Base-by-base conservation (phyloP, 2,329 filamentous ascomycete genomes). In the Zymoseptoria ardabiliae region DNA sequence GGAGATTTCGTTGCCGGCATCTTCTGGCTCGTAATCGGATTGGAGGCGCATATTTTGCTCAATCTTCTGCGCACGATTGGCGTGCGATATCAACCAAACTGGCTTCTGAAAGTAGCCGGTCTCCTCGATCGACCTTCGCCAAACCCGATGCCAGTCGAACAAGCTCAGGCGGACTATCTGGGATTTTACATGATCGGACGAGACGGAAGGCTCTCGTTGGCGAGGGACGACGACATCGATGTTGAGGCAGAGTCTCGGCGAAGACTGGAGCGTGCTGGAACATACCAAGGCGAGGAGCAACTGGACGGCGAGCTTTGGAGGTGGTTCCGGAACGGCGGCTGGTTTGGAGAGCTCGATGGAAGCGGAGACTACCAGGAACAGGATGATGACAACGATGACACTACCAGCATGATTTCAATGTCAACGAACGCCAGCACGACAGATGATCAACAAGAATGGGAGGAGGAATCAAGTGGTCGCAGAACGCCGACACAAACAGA, bases 301-400 rank as follows among this genome's bases (percentile, higher is more conserved):
- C 78, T 97, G 2, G 88, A 93, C 64, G 80, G 82, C 2, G 86
- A 85, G 60, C 77, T 97, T 1, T 97, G 97, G 72, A 79, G 80
- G 28, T 94, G 92, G 84, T 97, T 91, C 89, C 85, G 88, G 56
- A 79, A 81, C 57, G 91, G 90, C 20, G 91, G 90, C 7, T 89
- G 89, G 77, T 97, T 91, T 86, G 92, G 93, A 1, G 86, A 87
- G 17, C 80, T 86, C 30, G 93, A 97, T 71, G 80, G 81, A 4
- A 96, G 90, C 69, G 89, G 89, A 25, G 88, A 93, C 63, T 97
- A 92, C 72, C 73, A 79, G 30, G 86, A 86, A 0, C 73, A 78
- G 10, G 71, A 77, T 4, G 79, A 83, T 2, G 78, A 84, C 4
- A 89, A 94, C 68, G 80, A 84, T 3, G 90, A 95, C 69, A 83